Percentiles rank a stretch among this genome's conserved stretches.
These are phyloP conservation scores for Mucor indicus DNA, from an alignment of 371 early-diverging fungal genomes.

Conservation along the genomic window DNA sequence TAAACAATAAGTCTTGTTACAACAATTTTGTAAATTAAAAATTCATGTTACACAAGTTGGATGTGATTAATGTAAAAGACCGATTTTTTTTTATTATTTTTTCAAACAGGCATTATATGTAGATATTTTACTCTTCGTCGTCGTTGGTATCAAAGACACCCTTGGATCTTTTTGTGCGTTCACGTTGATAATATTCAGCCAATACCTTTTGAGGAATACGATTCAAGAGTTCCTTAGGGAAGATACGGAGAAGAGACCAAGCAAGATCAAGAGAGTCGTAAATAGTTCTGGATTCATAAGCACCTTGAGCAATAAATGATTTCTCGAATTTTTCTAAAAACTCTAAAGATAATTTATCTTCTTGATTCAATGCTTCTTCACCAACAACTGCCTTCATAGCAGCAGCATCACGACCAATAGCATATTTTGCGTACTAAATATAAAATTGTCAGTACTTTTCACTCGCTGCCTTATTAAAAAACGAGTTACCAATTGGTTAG, in stretches of 20 bases:
- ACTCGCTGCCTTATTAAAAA: background rate
- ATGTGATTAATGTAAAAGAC: background rate
- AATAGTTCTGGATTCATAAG: conserved; percentile 96
- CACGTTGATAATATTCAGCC: conserved; percentile 93
- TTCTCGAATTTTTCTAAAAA: conserved; percentile 99
- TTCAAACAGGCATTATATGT: too few species aligned
- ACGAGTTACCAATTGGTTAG: conserved; percentile 98
- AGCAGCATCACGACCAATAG: conserved; percentile 99
- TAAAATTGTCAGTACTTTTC: too few species aligned
- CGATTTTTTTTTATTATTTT: too few species aligned
- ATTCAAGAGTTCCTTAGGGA: conserved; percentile 99
- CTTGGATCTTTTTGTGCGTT: conserved; percentile 61
- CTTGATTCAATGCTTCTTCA: conserved; percentile 98
- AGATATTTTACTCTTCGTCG: conserved; percentile 30
- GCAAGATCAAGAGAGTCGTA: conserved; percentile 98
- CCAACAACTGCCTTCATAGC: conserved; percentile 99
- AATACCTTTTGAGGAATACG: conserved; percentile 98
- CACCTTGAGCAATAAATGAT: conserved; percentile 94
- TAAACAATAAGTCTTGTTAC: background rate
- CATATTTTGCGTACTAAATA: conserved; percentile 98
- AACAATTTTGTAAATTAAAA: too few species aligned
- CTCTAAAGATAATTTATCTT: conserved; percentile 98
- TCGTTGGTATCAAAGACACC: conserved; percentile 50
- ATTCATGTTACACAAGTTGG: background rate
- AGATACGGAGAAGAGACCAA: conserved; percentile 98